Percentiles rank a stretch among this genome's conserved stretches.
phyloP scores from a whole-genome alignment of 2,329 filamentous ascomycete species.

The Plenodomus lindquistii region DNA sequence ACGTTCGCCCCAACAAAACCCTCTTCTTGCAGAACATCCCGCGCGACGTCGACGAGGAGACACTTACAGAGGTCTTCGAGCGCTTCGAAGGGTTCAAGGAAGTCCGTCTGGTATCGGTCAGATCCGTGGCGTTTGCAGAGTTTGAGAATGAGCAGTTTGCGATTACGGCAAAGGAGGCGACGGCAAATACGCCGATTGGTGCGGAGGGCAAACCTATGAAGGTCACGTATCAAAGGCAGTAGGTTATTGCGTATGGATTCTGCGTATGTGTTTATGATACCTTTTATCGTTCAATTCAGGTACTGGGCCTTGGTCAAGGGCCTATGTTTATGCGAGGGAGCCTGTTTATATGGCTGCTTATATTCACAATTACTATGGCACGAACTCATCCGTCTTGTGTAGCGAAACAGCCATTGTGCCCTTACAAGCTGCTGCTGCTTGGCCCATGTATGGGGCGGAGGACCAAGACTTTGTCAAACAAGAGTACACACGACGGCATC shows the following conservation, averaged over 20 bases:
- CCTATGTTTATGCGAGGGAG: not conserved
- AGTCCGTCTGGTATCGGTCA: conserved; percentile 82
- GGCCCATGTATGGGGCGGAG: not conserved
- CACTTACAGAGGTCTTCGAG: conserved; percentile 77
- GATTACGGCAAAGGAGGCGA: conserved; percentile 92
- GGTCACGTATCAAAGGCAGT: conserved; percentile 95
- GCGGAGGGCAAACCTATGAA: conserved; percentile 78
- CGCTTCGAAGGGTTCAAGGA: conserved; percentile 94
- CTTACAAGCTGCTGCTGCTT: no score
- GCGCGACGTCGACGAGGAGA: conserved; percentile 81
- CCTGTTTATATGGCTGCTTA: conserved; percentile 10
- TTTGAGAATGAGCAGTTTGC: conserved; percentile 90
- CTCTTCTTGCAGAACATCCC: conserved; percentile 92
- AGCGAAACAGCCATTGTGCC: no score
- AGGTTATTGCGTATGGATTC: conserved; percentile 29
- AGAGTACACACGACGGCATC: conserved; percentile 1
- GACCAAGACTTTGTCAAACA: not conserved
- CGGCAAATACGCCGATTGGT: conserved; percentile 79
- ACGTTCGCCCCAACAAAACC: conserved; percentile 95
- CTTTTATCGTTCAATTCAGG: conserved; percentile 18
- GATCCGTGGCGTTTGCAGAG: conserved; percentile 94
- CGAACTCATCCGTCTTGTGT: conserved; percentile 8
- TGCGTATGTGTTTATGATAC: conserved; percentile 28
- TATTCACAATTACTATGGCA: conserved; percentile 9
- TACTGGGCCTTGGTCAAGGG: not conserved